phyloP scores from a whole-genome alignment of 2,329 filamentous ascomycete species.

The Zalaria obscura region DNA sequence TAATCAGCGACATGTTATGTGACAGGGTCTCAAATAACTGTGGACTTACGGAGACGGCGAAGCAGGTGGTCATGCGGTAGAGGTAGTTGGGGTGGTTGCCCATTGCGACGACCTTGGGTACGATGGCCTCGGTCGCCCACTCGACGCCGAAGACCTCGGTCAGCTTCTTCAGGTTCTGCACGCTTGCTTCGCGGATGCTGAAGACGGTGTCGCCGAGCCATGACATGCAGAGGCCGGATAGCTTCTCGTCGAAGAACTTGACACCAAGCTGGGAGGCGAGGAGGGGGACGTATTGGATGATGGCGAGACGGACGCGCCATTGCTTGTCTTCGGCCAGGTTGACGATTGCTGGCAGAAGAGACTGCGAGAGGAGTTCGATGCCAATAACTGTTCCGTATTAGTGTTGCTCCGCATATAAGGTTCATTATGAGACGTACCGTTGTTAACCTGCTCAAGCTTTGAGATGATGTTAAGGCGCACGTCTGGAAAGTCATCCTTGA shows the following conservation, averaged over 20 bases:
- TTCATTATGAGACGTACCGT: slow-evolving; percentile 45
- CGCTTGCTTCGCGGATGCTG: slow-evolving; percentile 94
- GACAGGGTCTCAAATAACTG: not conserved
- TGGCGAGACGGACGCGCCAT: slow-evolving; percentile 93
- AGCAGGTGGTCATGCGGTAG: slow-evolving; percentile 99
- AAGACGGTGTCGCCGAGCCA: slow-evolving; percentile 98
- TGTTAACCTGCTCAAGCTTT: slow-evolving; percentile 97
- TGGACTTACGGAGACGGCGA: slow-evolving; percentile 79
- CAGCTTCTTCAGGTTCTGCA: slow-evolving; percentile 93
- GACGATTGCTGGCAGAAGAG: slow-evolving; percentile 89
- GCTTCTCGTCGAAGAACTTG: slow-evolving; percentile 95
- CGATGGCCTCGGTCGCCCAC: slow-evolving; percentile 93
- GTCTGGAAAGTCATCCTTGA: slow-evolving; percentile 98
- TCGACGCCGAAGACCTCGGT: slow-evolving; percentile 97
- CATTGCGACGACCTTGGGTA: slow-evolving; percentile 98
- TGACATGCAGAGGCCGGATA: slow-evolving; percentile 90
- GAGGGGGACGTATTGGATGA: slow-evolving; percentile 97
- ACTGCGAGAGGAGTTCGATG: slow-evolving; percentile 92
- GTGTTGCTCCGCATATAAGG: not conserved
- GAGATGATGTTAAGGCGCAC: slow-evolving; percentile 98
- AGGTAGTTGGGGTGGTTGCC: slow-evolving; percentile 97
- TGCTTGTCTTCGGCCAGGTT: slow-evolving; percentile 98
- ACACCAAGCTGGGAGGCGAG: slow-evolving; percentile 91
- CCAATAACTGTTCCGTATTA: slow-evolving; percentile 60
- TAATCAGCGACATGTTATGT: not conserved